A percentile compares a stretch with the other conserved stretches of the same genome.
Conservation (phyloP, 2,329 filamentous ascomycete genomes). For the Verticillium nubilum region DNA sequence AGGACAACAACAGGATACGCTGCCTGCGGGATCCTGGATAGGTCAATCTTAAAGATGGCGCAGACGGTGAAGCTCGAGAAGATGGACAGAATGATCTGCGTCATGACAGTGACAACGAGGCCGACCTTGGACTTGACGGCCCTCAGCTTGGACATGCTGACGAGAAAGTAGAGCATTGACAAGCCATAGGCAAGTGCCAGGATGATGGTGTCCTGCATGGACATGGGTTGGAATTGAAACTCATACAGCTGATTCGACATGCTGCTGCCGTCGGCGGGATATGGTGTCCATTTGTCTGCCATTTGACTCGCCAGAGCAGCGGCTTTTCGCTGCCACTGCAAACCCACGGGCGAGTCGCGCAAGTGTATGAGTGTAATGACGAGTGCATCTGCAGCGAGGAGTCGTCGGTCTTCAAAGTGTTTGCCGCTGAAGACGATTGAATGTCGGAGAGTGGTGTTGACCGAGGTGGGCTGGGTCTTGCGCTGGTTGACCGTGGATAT, state of each 20-base stretch:
- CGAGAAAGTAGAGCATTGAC: constrained; percentile 58
- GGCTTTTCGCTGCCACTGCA: constrained; percentile 59
- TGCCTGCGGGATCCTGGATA: constrained; percentile 68
- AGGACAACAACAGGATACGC: constrained; percentile 74
- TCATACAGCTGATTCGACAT: constrained; percentile 62
- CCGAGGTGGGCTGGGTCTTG: constrained; percentile 56
- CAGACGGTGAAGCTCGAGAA: constrained; percentile 77
- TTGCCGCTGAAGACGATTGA: constrained; percentile 83
- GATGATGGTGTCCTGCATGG: constrained; percentile 56
- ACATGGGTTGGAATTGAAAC: constrained; percentile 73
- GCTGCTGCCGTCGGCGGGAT: constrained; percentile 52
- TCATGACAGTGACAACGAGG: constrained; percentile 63
- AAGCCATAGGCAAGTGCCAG: constrained; percentile 61
- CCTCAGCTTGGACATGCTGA: constrained; percentile 62
- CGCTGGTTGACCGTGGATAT: constrained; percentile 63
- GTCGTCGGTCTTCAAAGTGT: constrained; percentile 59
- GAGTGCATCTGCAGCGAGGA: constrained; percentile 69
- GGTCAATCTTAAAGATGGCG: constrained; percentile 67
- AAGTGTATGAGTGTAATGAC: constrained; percentile 73
- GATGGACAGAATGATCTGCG: constrained; percentile 66
- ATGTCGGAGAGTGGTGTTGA: constrained; percentile 70
- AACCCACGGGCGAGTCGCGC: constrained; percentile 57
- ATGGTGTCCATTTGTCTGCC: constrained; percentile 56
- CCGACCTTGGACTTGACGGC: constrained; percentile 73
- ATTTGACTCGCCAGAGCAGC: constrained; percentile 43